These are phyloP conservation scores for Litchi chinensis DNA, from an alignment of 345 rosid species.

Conservation along the genomic window DNA sequence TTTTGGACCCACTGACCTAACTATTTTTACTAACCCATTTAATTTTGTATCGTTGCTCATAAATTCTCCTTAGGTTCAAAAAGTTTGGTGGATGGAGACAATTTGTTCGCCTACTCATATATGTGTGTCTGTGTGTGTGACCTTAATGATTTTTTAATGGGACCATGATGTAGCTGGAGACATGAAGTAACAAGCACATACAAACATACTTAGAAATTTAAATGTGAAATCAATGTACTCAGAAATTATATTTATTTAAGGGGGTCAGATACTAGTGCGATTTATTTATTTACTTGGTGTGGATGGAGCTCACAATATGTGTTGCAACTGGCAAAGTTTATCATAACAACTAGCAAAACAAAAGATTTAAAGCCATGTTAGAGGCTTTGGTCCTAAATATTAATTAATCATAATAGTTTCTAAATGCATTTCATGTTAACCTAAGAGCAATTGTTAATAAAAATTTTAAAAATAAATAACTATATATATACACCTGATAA, in stretches of 20 bases:
- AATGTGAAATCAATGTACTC: not conserved
- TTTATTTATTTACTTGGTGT: too few species aligned
- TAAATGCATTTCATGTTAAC: too few species aligned
- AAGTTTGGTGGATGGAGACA: conserved; percentile 2
- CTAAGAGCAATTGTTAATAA: too few species aligned
- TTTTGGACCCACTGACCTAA: conserved; percentile 23
- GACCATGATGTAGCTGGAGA: not conserved
- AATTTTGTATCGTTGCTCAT: not conserved
- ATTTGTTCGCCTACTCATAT: not conserved
- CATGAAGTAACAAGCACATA: not conserved
- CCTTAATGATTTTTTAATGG: not conserved
- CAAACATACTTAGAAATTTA: not conserved
- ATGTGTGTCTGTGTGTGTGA: not conserved
- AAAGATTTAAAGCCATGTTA: too few species aligned
- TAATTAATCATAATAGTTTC: too few species aligned
- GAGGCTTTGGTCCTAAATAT: too few species aligned
- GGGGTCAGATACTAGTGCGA: not conserved
- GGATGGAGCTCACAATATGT: not conserved
- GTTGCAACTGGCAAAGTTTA: not conserved
- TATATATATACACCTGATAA: too few species aligned
- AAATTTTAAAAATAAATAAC: too few species aligned
- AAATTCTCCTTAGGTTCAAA: conserved; percentile 14
- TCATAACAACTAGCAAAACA: not conserved
- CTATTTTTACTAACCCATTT: not conserved
- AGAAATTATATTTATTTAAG: not conserved